A percentile compares a stretch with the other conserved stretches of the same genome.
phyloP scores from a whole-genome alignment of 352 stramenopile genomes.

The Phytophthora pinifolia region DNA sequence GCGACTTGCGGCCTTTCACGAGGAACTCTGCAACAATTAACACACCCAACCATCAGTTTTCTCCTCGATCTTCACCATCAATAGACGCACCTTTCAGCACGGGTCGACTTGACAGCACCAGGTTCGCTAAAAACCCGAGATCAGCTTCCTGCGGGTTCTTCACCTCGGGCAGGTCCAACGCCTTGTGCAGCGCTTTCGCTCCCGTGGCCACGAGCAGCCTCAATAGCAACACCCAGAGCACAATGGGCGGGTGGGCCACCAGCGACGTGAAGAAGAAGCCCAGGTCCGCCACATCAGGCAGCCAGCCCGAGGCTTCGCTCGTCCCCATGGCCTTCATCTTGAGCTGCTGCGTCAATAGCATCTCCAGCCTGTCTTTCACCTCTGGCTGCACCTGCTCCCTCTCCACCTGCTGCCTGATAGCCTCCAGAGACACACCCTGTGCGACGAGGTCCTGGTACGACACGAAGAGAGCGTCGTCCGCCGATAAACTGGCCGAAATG shows the following conservation, averaged over 20 bases:
- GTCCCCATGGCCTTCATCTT: slow-evolving; percentile 26
- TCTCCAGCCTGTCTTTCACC: slow-evolving; percentile 51
- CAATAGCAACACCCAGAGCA: slow-evolving; percentile 60
- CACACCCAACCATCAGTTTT: slow-evolving; percentile 2
- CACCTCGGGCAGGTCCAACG: slow-evolving; percentile 56
- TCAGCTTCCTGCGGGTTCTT: slow-evolving; percentile 67
- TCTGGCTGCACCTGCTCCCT: slow-evolving; percentile 58
- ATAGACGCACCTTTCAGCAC: slow-evolving; percentile 55
- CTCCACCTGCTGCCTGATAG: slow-evolving; percentile 71
- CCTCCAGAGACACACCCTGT: slow-evolving; percentile 59
- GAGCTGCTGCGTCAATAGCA: slow-evolving; percentile 42
- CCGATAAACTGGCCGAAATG: slow-evolving; percentile 48
- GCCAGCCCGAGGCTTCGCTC: slow-evolving; percentile 31
- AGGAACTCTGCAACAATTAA: slow-evolving; percentile 47
- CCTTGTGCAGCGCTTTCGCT: slow-evolving; percentile 36
- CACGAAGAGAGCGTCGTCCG: slow-evolving; percentile 49
- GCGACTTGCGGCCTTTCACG: slow-evolving; percentile 61
- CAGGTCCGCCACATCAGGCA: slow-evolving; percentile 58
- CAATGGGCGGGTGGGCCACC: slow-evolving; percentile 58
- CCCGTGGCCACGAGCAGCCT: slow-evolving; percentile 50
- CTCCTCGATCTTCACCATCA: background rate
- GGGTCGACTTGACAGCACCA: slow-evolving; percentile 56
- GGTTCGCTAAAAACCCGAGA: slow-evolving; percentile 63
- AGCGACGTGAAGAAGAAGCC: slow-evolving; percentile 51
- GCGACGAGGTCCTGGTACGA: slow-evolving; percentile 64